A percentile compares a stretch with the other conserved stretches of the same genome.
phyloP scores from a whole-genome alignment of 2,329 filamentous ascomycete genomes.

The Chalara sp. region DNA sequence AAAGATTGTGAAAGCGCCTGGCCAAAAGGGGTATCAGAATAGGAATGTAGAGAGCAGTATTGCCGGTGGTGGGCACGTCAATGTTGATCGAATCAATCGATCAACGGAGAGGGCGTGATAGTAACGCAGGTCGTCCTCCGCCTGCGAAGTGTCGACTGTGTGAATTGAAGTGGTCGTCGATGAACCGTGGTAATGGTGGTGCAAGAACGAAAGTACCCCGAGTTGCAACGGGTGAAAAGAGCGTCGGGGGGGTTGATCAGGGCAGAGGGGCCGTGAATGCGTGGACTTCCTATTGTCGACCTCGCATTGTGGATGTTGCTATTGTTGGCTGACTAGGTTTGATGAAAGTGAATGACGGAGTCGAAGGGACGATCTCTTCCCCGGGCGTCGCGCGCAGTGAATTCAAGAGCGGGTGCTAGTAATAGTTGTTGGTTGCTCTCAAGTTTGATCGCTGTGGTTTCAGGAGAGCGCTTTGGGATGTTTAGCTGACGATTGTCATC shows the following conservation, averaged over 20 bases:
- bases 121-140: slow-evolving; percentile 40
- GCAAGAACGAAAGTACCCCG: background rate
- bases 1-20: slow-evolving; percentile 9
- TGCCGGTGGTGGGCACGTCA: background rate
- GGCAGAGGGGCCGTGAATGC: background rate
- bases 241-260: background rate
- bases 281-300: background rate
- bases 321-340: background rate
- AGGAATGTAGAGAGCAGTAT: slow-evolving; percentile 1
- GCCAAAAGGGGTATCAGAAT: slow-evolving; percentile 9
- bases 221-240: background rate
- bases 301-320: background rate
- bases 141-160: slow-evolving; percentile 42
- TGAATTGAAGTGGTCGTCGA: slow-evolving; percentile 11
- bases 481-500: too few relatives aligned
- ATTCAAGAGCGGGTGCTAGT: too few relatives aligned
- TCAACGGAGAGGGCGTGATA: background rate
- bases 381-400: too few relatives aligned
- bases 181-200: background rate
- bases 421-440: too few relatives aligned
- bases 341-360: too few relatives aligned
- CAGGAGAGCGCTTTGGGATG: too few relatives aligned
- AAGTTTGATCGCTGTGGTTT: too few relatives aligned
- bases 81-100: slow-evolving; percentile 27
- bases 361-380: too few relatives aligned